Evolutionary conservation across 2,329 filamentous ascomycete species (phyloP).

Genomic region (Neopestalotiopsis rosae): DNA sequence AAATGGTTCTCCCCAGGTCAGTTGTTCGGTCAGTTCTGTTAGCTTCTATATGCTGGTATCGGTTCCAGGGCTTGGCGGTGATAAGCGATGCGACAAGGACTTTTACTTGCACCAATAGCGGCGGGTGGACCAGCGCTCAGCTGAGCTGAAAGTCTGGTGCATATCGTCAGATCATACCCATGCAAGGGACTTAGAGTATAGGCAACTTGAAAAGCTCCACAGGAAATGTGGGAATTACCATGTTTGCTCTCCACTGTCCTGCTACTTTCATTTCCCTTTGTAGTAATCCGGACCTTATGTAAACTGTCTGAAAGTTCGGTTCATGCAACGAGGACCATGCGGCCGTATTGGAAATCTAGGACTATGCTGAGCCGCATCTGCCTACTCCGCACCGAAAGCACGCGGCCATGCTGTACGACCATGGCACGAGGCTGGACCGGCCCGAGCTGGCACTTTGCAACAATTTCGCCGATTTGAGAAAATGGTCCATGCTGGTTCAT

Average conservation of each 20-base stretch:
- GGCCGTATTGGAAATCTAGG: not conserved
- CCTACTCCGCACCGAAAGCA: not conserved
- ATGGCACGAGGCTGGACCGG: not conserved
- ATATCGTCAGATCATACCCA: not conserved
- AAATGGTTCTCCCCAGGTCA: not conserved
- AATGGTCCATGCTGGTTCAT: not conserved
- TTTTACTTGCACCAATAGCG: not conserved
- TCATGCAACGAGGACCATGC: not conserved
- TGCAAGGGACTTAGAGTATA: constrained; percentile 1
- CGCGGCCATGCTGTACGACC: not conserved
- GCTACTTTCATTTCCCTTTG: no score
- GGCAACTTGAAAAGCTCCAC: not conserved
- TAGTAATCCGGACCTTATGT: no score
- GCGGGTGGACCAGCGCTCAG: not conserved
- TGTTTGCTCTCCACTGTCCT: not conserved
- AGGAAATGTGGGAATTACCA: not conserved
- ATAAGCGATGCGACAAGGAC: not conserved
- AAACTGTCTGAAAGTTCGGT: not conserved
- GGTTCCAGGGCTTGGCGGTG: not conserved
- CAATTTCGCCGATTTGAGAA: not conserved
- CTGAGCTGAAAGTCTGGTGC: constrained; percentile 2
- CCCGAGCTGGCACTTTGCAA: not conserved
- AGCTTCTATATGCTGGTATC: not conserved
- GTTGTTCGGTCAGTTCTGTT: not conserved
- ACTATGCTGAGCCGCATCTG: not conserved